Base-by-base conservation (phyloP, 2,329 filamentous ascomycete species). In the Lasiodiplodia hormozganensis region DNA sequence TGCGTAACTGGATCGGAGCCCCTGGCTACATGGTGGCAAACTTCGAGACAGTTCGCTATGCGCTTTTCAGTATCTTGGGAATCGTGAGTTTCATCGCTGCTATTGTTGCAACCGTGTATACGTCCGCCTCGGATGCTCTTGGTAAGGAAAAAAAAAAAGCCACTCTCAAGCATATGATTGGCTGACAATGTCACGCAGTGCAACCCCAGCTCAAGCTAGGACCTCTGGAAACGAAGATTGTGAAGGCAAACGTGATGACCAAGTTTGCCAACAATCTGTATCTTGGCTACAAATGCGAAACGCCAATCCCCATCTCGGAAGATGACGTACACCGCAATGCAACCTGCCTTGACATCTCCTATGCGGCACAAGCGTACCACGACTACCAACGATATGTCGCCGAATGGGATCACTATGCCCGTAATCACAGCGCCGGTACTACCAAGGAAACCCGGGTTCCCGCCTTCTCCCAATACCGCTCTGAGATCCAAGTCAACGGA, bases 11-110 rank as follows among this genome's bases (percentile, higher is more conserved):
- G 92, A 76, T 85, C 5, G 79, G 82, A 21, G 79, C 83, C 77
- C 91, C 91, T 0, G 92, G 92, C 0, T 90, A 88, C 0, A 82
- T 95, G 70, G 82, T 95, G 23, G 92, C 90, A 0, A 89, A 92
- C 72, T 90, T 85, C 78, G 85, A 90, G 70, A 87, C 86, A 4
- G 80, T 94, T 1, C 85, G 85, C 5, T 89, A 90, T 69, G 89
- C 90, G 0, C 89, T 84, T 0, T 71, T 87, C 1, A 90, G 89
- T 0, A 72, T 92, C 0, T 80, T 94, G 1, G 92, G 92, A 0
- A 75, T 85, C 1, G 74, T 93, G 2, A 87, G 90, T 0, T 77
- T 95, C 16, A 80, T 87, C 1, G 89, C 90, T 2, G 88, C 91
- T 0, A 70, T 93, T 2, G 82, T 88, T 1, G 87, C 89, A 0